Base-by-base conservation (phyloP, 2,329 filamentous ascomycete species). In the Sphaerulina populicola region DNA sequence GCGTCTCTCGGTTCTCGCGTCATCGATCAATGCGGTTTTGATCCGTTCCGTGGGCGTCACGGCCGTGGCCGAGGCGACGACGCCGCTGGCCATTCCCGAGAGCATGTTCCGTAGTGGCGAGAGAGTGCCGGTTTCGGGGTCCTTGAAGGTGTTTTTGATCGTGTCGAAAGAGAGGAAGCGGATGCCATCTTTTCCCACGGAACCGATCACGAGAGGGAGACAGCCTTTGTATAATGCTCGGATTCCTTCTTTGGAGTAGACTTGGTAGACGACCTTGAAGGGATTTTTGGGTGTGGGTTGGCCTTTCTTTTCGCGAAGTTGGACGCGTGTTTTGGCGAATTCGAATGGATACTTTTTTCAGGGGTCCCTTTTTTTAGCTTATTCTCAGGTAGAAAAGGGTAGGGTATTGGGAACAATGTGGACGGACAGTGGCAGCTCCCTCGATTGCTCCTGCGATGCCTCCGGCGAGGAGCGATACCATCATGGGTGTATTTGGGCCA, bases 21-120 rank as follows among this genome's bases (percentile, higher is more conserved):
- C 80, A 62, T 83, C 80, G 53, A 83, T 83, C 6, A 85, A 63
- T 0, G 81, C 81, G 1, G 82, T 86, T 64, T 85, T 86, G 61
- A 86, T 78, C 12, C 82, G 73, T 60, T 86, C 82, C 0, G 80
- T 83, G 0, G 82, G 82, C 2, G 82, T 86, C 1, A 86, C 82
- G 1, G 80, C 81, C n/a, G 77, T 74, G 0, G 82, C 71, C 49
- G 75, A 80, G 14, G 82, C 81, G 0, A 82, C 74, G 0, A 80
- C 74, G 0, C 82, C 82, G 0, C 80, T 78, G 1, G 73, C 69
- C 79, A 85, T 83, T 7, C 82, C 82, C 4, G 81, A 81, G 0
- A 79, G 61, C n/a, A 85, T 72, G 36, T 79, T 82, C 2, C 77
- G 69, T 0, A 71, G 60, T 0, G 80, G 75, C 0, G 78, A 77